Conservation (phyloP, 805 yeast species). For the Osmozyma mogii region DNA sequence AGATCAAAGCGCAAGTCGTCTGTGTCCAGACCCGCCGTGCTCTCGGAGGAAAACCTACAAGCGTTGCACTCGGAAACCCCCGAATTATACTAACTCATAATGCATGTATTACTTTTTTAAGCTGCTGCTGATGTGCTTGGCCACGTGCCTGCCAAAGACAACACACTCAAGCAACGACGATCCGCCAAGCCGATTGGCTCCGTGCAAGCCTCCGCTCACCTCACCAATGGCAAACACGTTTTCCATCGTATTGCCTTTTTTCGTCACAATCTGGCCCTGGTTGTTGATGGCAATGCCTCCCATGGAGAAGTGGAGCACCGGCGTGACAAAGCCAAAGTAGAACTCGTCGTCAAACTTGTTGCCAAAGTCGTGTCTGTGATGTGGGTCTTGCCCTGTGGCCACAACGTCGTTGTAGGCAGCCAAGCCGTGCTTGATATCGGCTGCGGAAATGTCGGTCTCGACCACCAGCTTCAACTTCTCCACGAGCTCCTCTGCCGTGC, state of each 20-base stretch:
- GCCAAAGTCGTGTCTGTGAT: constrained; percentile 28
- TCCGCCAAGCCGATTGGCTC: constrained; percentile 54
- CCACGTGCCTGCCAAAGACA: constrained; percentile 51
- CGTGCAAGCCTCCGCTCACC: constrained; percentile 63
- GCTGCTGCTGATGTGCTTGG: constrained; percentile 18
- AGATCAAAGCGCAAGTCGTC: no score
- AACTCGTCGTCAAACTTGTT: constrained; percentile 14
- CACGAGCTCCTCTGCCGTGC: constrained; percentile 14
- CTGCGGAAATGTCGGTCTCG: constrained; percentile 4
- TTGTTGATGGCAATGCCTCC: constrained; percentile 19
- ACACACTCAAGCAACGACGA: constrained; percentile 52
- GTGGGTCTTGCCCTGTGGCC: constrained; percentile 21
- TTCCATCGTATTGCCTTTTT: constrained; percentile 22
- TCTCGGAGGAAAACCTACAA: no score
- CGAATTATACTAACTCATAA: no score
- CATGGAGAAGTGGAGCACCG: constrained; percentile 33
- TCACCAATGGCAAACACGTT: constrained; percentile 62
- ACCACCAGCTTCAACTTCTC: constrained; percentile 6
- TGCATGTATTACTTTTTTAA: no score
- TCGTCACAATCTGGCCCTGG: constrained; percentile 13
- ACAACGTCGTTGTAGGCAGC: constrained; percentile 10
- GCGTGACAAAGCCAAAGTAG: constrained; percentile 47
- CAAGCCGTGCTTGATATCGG: constrained; percentile 8
- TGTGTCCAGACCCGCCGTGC: no score
- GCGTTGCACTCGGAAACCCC: no score